Evolutionary conservation across 805 yeast genomes (phyloP), one percentile per base, ranked within the genome.

Genomic region (Pichia scutulata): DNA sequence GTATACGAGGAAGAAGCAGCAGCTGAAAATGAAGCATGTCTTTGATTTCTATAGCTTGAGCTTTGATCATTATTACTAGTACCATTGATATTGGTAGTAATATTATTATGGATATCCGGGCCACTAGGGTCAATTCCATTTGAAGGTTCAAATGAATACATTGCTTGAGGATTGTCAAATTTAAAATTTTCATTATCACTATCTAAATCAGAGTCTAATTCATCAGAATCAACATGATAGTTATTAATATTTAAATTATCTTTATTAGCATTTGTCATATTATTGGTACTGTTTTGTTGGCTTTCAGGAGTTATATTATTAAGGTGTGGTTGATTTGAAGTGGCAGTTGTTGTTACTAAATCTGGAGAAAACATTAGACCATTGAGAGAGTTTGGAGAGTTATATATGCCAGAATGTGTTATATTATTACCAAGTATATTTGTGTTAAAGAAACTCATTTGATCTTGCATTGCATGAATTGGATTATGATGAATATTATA

Each of bases 21-120:
- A 0, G 89, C 89, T 3, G 82, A 76, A 60, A 78, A 81, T n/a
- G 86, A 81, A 9, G 74, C 76, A 61, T 78, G 82, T 18, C 82
- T 69, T 25, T 68, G 63, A 46, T 65, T 58, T 55, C 66, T 60
- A 44, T 56, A 65, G 14, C 18, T 50, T 36, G 30, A 52, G 51
- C 26, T 41, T 48, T 26, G 43, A 10, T 44, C 46, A 14, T 40
- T 41, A 18, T 48, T 26, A 16, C 8, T 26, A 25, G 14, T 19
- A 24, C 14, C 14, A 26, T 26, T 26, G 10, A 7, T 10, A 26
- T 26, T 10, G 10, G 7, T 26, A 26, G 3, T 10, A 26, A 8
- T 28, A 13, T 28, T 2, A 28, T 3, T 28, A 28, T 28, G n/a
- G n/a, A n/a, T 28, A 3, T 28, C n/a, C 9, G 7, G 3, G 23